Base-by-base conservation (phyloP, 192 early-diverging fungal species). In the Phlyctochytrium planicorne region DNA sequence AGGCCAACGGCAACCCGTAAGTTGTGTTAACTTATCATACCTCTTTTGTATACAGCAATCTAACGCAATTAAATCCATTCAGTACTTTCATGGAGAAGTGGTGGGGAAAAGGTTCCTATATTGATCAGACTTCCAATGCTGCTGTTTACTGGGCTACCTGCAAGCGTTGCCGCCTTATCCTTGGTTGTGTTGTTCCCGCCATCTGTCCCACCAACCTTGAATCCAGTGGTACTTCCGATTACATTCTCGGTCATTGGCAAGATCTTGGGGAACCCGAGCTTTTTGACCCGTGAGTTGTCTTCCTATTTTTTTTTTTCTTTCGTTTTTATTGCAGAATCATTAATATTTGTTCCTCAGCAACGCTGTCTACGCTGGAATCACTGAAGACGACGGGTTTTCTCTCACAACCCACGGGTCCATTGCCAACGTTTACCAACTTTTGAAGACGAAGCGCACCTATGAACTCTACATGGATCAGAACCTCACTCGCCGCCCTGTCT, bases 211-310 rank as follows among this genome's bases (percentile, higher is more conserved):
- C 20, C 40, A 6, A 6, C 6, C 6, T 20, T 6, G 40, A 47
- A 47, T 47, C 40, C 40, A 47, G 10, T 20, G 40, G 20, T 14
- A 14, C 40, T 14, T 47, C 40, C 10, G 40, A 6, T 47, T 52
- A 68, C 60, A 34, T 68, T 3, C 29, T 62, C 27, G 66, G 59
- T 25, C 53, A 59, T 23, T 68, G 66, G 66, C 53, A 40, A 17
- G 66, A 68, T 50, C 36, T 68, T 4, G 66, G 66, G 17, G 66
- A 68, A 14, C 66, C 66, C 25, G 66, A 68, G 59, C n/a, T 34
- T 32, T 68, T 34, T 56, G 59, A 60, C 10, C 40, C 12, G 65
- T 55, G n/a, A n/a, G n/a, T n/a, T n/a, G n/a, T n/a, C n/a, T n/a
- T n/a, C n/a, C n/a, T n/a, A n/a, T n/a, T n/a, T n/a, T n/a, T n/a